Conservation (phyloP, 148 eudicot genomes). For the Vaccinium myrtillus region DNA sequence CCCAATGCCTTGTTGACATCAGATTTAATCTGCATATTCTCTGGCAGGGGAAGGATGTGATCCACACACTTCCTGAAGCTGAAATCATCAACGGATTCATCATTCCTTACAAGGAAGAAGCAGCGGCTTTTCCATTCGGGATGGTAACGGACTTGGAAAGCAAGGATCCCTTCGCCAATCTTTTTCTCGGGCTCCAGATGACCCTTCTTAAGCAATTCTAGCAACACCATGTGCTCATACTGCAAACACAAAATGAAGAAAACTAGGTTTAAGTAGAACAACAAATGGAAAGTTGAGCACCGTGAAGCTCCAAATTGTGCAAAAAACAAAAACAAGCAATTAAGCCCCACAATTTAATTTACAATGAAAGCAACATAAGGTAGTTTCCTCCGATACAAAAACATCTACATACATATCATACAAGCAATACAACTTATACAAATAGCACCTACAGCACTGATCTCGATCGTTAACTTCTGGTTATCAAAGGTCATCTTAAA, state of each 20-base stretch:
- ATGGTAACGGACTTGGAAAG: constrained; percentile 77
- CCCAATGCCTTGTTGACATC: constrained; percentile 60
- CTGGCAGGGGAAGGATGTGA: constrained; percentile 87
- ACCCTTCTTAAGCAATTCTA: constrained; percentile 81
- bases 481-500: background rate
- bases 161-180: constrained; percentile 57
- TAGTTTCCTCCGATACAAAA: background rate
- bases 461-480: background rate
- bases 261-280: background rate
- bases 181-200: constrained; percentile 76
- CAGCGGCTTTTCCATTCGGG: constrained; percentile 79
- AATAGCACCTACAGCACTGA: background rate
- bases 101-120: constrained; percentile 73
- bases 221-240: constrained; percentile 69
- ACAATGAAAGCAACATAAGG: background rate
- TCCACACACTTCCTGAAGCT: constrained; percentile 97
- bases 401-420: background rate
- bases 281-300: background rate
- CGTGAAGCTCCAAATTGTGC: background rate
- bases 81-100: constrained; percentile 74
- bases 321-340: background rate
- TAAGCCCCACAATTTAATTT: background rate
- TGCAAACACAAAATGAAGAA: constrained; percentile 24
- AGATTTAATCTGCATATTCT: constrained; percentile 65
- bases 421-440: background rate